Evolutionary conservation across 2,329 filamentous ascomycete genomes (phyloP), one percentile per base, ranked within the genome.

Genomic region (Plectosphaerella cucumerina): DNA sequence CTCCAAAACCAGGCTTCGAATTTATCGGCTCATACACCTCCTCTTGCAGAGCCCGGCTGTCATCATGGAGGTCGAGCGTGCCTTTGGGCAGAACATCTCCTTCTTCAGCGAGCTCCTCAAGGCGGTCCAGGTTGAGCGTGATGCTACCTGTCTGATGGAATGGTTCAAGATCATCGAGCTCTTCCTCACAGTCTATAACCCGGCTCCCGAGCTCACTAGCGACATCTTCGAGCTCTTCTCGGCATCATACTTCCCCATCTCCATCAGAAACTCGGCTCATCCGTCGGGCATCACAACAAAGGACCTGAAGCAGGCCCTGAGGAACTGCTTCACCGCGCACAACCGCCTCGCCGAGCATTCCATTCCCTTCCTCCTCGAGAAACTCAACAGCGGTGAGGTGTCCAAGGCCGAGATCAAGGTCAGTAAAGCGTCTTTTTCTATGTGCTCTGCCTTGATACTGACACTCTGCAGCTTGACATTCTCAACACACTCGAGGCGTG

Each of bases 361-460:
- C 0, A 72, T 84, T 11, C 75, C 80, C 0, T 84, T 80, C 53
- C 67, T 84, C 4, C 56, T 84, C 10, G 72, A 74, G 17, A 83
- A 82, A 56, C 65, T 84, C 14, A 80, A 84, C 44, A 78, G 82
- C 56, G 80, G 79, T 4, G 78, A 82, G 43, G 78, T 76, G 3
- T 71, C 83, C 14, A 82, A 78, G 0, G 77, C 79, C 15, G 72
- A 80, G 10, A 80, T 84, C 58, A 84, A 84, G 69, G 77, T 75
- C 47, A 33, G 64, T 56, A 2, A 12, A 4, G 20, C 26, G 14
- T 11, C 14, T n/a, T 10, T 31, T 11, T 20, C 26, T 18, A 17
- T 3, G 14, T 22, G 8, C 14, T 11, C 12, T 26, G 44, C 10
- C 22, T n/a, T n/a, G 14, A 34, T 9, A 11, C 42, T 44, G 31